phyloP scores from a whole-genome alignment of 228 moss, liverwort and hornwort species.

The Sphagnum magellanicum region DNA sequence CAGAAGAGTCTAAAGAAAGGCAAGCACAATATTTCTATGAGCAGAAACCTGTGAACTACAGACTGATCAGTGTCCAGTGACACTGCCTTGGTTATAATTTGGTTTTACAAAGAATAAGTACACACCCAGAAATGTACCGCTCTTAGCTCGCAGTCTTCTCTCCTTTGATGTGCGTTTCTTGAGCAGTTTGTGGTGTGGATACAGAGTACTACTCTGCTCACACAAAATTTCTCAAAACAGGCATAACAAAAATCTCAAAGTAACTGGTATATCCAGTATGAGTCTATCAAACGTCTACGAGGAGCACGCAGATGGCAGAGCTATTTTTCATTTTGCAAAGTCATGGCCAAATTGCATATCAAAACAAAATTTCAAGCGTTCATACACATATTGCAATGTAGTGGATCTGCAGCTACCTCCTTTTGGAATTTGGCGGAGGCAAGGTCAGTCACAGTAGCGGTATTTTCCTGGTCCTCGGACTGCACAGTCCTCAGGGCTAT shows the following conservation, averaged over 20 bases:
- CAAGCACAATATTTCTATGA: too few relatives aligned
- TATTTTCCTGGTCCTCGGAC: too few relatives aligned
- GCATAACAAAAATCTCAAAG: too few relatives aligned
- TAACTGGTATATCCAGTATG: too few relatives aligned
- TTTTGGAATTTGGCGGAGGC: constrained; percentile 6
- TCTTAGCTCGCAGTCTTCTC: neutral
- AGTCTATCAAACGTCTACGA: neutral
- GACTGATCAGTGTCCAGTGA: too few relatives aligned
- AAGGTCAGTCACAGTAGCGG: too few relatives aligned
- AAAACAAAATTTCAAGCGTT: too few relatives aligned
- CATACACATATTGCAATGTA: neutral
- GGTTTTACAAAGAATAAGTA: too few relatives aligned
- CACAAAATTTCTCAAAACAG: neutral
- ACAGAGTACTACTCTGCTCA: neutral
- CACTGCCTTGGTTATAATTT: too few relatives aligned
- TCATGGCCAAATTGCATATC: too few relatives aligned
- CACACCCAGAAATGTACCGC: neutral
- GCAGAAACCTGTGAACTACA: too few relatives aligned
- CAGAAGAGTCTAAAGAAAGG: too few relatives aligned
- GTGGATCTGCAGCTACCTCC: constrained; percentile 2
- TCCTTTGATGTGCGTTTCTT: neutral
- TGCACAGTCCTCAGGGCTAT: constrained; percentile 3
- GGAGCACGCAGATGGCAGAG: neutral
- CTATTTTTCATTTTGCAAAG: neutral
- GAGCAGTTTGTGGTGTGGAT: neutral